Conservation (phyloP, 176 grass and related monocot genomes). For the Metroxylon sagu region DNA sequence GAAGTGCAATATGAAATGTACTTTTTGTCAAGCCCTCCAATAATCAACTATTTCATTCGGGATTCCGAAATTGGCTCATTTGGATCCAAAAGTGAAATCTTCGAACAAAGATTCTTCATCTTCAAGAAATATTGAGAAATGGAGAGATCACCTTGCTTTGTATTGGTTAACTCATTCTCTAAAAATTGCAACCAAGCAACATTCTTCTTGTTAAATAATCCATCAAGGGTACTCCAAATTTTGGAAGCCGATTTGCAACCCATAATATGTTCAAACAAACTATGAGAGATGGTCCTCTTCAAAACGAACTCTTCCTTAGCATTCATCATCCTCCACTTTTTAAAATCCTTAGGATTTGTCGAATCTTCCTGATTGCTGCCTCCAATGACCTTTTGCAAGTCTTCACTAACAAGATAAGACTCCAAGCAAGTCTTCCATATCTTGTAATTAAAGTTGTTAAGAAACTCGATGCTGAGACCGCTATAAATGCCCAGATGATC, state of each 20-base stretch:
- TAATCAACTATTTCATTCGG: background rate
- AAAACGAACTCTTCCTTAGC: too few relatives aligned
- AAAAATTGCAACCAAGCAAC: background rate
- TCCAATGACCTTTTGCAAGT: too few relatives aligned
- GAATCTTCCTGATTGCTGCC: too few relatives aligned
- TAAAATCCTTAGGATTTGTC: too few relatives aligned
- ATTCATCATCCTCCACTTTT: too few relatives aligned
- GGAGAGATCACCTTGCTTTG: background rate
- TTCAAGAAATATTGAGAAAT: slow-evolving; percentile 16
- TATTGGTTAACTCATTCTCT: slow-evolving; percentile 1
- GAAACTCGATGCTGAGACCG: too few relatives aligned
- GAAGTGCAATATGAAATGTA: background rate
- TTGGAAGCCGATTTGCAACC: background rate
- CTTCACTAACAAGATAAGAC: too few relatives aligned
- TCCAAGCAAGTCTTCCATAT: too few relatives aligned
- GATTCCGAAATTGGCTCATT: background rate
- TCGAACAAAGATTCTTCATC: background rate
- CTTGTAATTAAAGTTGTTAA: too few relatives aligned
- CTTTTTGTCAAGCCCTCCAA: background rate
- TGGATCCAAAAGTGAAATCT: background rate
- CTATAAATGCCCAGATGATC: too few relatives aligned
- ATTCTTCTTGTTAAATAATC: background rate
- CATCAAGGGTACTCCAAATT: background rate
- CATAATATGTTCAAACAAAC: slow-evolving; percentile 3
- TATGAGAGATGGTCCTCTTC: background rate